These are phyloP conservation scores for Aspergillus aculeatinus DNA, from an alignment of 2,329 filamentous ascomycete species.

Conservation along the genomic window DNA sequence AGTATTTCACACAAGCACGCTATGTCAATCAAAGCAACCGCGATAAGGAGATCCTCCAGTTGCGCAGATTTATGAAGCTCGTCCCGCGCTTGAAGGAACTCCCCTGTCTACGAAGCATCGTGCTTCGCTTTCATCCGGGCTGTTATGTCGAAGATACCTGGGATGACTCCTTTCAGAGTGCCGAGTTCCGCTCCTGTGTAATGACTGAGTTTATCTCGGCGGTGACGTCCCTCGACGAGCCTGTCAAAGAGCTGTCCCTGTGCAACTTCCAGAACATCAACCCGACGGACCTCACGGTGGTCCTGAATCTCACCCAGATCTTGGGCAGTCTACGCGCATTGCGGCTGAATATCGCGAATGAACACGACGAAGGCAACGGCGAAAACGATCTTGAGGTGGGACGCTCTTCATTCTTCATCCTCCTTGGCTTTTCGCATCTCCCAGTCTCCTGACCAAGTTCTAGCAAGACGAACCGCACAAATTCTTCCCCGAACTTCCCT, in stretches of 20 bases:
- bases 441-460: no score
- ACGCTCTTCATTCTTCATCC: no score
- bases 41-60: not conserved
- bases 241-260: not conserved
- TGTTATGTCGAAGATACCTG: conserved; percentile 1
- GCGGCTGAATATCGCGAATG: conserved; percentile 9
- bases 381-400: conserved; percentile 1
- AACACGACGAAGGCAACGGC: not conserved
- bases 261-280: conserved; percentile 11
- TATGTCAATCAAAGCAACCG: not conserved
- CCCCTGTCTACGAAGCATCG: conserved; percentile 5
- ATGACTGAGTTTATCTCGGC: not conserved
- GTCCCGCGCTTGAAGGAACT: conserved; percentile 4
- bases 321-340: conserved; percentile 2
- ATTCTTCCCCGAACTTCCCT: conserved; percentile 7
- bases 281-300: not conserved
- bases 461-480: not conserved
- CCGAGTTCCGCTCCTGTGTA: not conserved
- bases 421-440: no score
- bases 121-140: conserved; percentile 3
- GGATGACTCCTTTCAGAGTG: not conserved
- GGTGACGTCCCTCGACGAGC: not conserved
- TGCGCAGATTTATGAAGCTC: not conserved
- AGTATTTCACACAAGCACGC: not conserved
- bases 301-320: not conserved